Conservation (phyloP, 129 eudicot species). For the Smallanthus sonchifolius region DNA sequence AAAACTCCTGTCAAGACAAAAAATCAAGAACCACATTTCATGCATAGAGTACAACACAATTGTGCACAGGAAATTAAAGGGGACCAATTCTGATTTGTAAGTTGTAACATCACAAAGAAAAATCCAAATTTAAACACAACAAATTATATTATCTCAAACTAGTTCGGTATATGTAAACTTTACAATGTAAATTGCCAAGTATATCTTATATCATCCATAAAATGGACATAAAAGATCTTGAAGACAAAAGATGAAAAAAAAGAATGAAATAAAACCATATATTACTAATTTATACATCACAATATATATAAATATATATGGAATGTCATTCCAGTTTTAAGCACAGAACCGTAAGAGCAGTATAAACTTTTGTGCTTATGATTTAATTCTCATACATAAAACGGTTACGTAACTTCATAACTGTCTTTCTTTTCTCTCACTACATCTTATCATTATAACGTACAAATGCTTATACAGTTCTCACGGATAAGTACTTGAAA, state of each 20-base stretch:
- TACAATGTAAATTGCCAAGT: neutral
- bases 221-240: neutral
- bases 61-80: neutral
- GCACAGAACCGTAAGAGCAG: neutral
- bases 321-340: neutral
- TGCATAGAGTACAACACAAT: constrained; percentile 9
- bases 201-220: constrained; percentile 18
- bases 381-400: neutral
- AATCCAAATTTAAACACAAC: neutral
- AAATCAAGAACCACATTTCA: constrained; percentile 9
- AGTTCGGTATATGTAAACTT: neutral
- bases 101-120: neutral
- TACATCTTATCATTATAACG: neutral
- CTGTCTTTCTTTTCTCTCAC: neutral
- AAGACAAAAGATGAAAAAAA: neutral
- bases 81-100: constrained; percentile 15
- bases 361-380: neutral
- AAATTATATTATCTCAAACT: neutral
- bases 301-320: neutral
- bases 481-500: neutral
- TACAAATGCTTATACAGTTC: neutral
- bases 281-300: constrained; percentile 13
- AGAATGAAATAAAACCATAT: constrained; percentile 16
- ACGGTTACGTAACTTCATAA: neutral
- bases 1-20: constrained; percentile 4